Conservation (phyloP, 805 yeast genomes). For the Pichia insulana region DNA sequence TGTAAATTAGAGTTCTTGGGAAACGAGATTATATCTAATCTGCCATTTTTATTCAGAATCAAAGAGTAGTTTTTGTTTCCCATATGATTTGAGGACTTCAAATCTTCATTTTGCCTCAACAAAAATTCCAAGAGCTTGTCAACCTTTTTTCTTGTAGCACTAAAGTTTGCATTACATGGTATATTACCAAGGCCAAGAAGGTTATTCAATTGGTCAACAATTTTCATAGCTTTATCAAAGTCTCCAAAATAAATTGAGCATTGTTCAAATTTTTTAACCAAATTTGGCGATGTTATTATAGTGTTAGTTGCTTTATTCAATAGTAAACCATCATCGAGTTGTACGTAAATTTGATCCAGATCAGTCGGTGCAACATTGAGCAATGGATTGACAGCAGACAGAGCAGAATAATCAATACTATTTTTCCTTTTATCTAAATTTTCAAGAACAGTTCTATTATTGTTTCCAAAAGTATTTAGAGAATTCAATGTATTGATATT, state of each 20-base stretch:
- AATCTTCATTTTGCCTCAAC: slow-evolving; percentile 37
- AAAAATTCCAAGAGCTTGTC: slow-evolving; percentile 31
- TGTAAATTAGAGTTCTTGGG: slow-evolving; percentile 56
- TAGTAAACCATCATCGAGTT: slow-evolving; percentile 56
- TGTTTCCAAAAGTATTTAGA: neutral
- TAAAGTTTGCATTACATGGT: slow-evolving; percentile 6
- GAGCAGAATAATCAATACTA: slow-evolving; percentile 11
- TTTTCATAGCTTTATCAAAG: slow-evolving; percentile 29
- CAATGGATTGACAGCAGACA: slow-evolving; percentile 1
- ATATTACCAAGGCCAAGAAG: slow-evolving; percentile 16
- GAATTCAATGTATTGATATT: slow-evolving; percentile 1
- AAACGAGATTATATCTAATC: slow-evolving; percentile 60
- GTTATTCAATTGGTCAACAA: slow-evolving; percentile 30
- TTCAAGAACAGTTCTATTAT: neutral
- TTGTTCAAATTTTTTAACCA: slow-evolving; percentile 39
- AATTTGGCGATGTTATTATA: slow-evolving; percentile 51
- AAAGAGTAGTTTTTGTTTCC: slow-evolving; percentile 29
- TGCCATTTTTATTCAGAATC: slow-evolving; percentile 30
- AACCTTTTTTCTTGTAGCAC: slow-evolving; percentile 18
- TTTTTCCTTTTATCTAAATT: slow-evolving; percentile 7
- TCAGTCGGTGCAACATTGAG: slow-evolving; percentile 8
- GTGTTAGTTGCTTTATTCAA: slow-evolving; percentile 39
- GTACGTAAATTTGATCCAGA: slow-evolving; percentile 13
- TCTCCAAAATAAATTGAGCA: slow-evolving; percentile 51
- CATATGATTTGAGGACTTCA: slow-evolving; percentile 26